A percentile compares a stretch with the other conserved stretches of the same genome.
Evolutionary conservation across 345 rosid genomes (phyloP).

Genomic region (Schrenkiella parvula): DNA sequence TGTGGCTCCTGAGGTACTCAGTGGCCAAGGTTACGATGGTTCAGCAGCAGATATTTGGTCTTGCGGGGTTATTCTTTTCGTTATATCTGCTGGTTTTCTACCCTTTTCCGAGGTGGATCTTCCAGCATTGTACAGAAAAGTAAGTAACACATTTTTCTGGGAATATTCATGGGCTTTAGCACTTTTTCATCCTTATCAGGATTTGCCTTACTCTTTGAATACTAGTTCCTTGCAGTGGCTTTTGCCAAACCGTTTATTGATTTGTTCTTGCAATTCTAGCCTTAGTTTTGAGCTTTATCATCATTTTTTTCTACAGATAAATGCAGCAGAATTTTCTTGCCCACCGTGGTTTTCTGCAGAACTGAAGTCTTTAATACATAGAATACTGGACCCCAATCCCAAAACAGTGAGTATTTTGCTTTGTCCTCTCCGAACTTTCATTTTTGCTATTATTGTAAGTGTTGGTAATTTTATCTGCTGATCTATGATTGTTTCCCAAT

Average conservation of each 20-base stretch:
- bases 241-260: neutral
- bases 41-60: conserved; percentile 96
- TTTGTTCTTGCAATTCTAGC: neutral
- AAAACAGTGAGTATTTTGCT: conserved; percentile 64
- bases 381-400: conserved; percentile 73
- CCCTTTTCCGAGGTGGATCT: conserved; percentile 81
- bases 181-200: neutral
- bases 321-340: conserved; percentile 68
- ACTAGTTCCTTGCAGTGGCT: neutral
- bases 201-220: too few species aligned
- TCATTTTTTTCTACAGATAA: conserved; percentile 45
- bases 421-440: neutral
- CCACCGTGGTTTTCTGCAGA: conserved; percentile 85
- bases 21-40: conserved; percentile 71
- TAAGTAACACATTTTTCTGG: conserved; percentile 18
- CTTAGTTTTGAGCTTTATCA: neutral
- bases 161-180: neutral
- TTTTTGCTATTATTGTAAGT: conserved; percentile 3
- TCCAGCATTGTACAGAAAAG: conserved; percentile 72
- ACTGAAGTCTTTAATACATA: conserved; percentile 60
- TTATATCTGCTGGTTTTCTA: conserved; percentile 82
- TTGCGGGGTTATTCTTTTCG: conserved; percentile 87
- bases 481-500: conserved; percentile 15
- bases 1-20: conserved; percentile 90
- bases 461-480: neutral